These are phyloP conservation scores for Thermothelomyces thermophilus DNA, from an alignment of 2,329 filamentous ascomycete genomes.

Conservation along the genomic window DNA sequence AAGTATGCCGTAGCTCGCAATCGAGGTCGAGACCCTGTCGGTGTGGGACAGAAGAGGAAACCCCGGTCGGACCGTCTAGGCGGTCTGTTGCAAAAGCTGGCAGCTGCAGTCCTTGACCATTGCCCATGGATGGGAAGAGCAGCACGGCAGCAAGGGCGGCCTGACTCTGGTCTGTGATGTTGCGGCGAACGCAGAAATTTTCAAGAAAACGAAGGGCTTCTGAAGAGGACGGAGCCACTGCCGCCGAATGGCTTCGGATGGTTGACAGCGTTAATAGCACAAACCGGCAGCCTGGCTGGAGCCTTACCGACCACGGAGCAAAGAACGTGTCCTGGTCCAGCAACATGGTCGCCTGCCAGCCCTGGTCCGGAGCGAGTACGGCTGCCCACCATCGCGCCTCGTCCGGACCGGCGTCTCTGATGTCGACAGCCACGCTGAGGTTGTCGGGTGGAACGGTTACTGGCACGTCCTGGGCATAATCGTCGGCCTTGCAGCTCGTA, in stretches of 20 bases:
- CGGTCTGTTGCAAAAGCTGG: conserved; percentile 6
- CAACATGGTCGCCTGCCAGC: conserved; percentile 16
- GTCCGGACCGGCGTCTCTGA: conserved; percentile 3
- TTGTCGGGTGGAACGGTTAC: background rate
- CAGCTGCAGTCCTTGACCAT: conserved; percentile 8
- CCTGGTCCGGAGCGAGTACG: conserved; percentile 12
- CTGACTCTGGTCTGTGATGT: conserved; percentile 21
- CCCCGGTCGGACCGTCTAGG: background rate
- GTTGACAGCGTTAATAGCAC: background rate
- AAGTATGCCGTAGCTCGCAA: background rate
- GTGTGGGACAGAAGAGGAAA: background rate
- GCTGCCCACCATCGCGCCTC: conserved; percentile 16
- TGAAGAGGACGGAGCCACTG: conserved; percentile 11
- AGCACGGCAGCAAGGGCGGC: conserved; percentile 25
- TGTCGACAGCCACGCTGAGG: background rate
- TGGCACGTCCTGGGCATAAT: no score
- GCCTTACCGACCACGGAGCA: conserved; percentile 19
- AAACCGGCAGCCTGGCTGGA: conserved; percentile 7
- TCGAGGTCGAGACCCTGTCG: background rate
- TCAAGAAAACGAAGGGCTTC: conserved; percentile 21
- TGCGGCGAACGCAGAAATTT: conserved; percentile 21
- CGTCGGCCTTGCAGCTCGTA: background rate
- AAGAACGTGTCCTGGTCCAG: conserved; percentile 3
- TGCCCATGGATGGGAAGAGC: conserved; percentile 20
- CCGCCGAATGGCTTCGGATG: no score